These are phyloP conservation scores for Fraxinus nigra DNA, from an alignment of 305 asterid species.

Conservation along the genomic window DNA sequence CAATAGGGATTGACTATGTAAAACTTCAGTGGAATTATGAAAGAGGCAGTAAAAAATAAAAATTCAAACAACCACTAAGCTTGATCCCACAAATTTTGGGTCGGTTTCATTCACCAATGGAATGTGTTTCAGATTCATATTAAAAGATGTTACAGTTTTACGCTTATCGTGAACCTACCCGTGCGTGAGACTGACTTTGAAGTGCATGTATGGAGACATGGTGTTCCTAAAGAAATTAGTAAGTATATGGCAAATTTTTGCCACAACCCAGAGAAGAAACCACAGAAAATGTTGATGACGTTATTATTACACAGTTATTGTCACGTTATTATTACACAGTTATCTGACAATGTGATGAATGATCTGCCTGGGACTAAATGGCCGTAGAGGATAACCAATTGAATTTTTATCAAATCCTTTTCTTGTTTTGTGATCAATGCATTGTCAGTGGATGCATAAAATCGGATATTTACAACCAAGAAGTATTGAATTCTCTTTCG, in stretches of 20 bases:
- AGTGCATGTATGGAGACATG: neutral
- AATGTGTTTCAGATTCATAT: neutral
- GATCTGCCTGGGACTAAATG: neutral
- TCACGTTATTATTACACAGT: neutral
- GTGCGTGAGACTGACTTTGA: neutral
- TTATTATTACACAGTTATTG: neutral
- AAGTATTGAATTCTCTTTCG: too few relatives aligned
- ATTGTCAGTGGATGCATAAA: neutral
- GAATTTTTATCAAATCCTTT: neutral
- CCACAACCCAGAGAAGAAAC: neutral
- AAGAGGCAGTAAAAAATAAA: neutral
- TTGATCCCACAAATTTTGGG: neutral
- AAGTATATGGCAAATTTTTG: neutral
- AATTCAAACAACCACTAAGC: neutral
- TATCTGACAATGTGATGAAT: neutral
- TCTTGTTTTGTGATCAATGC: neutral
- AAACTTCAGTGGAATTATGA: neutral
- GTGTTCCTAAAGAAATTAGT: neutral
- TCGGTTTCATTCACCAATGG: neutral
- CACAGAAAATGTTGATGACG: neutral
- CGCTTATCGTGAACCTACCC: neutral
- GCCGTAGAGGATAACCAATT: neutral
- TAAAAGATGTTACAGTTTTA: neutral
- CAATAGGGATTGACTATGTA: neutral
- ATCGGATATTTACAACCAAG: too few relatives aligned